A percentile compares a stretch with the other conserved stretches of the same genome.
These are phyloP conservation scores for Sophora flavescens DNA, from an alignment of 306 rosid species.

Conservation along the genomic window DNA sequence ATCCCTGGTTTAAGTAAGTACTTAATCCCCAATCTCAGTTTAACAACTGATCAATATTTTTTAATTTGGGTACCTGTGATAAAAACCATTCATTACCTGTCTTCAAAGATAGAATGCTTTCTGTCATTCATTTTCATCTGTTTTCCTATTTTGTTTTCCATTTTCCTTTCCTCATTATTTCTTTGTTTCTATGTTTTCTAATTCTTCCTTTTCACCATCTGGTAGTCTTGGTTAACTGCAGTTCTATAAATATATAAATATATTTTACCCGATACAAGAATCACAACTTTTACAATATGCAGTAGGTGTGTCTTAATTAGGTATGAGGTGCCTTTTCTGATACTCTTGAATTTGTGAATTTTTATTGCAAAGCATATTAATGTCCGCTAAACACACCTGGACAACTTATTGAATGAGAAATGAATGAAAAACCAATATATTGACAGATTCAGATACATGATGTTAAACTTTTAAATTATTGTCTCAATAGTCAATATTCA, in stretches of 20 bases:
- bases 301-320: no score
- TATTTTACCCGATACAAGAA: not conserved
- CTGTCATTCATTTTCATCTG: conserved; percentile 15
- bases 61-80: conserved; percentile 18
- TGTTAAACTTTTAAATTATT: no score
- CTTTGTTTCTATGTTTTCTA: conserved; percentile 4
- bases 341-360: conserved; percentile 31
- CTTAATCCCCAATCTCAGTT: conserved; percentile 43
- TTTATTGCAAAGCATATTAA: conserved; percentile 12
- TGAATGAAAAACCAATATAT: no score
- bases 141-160: conserved; percentile 15
- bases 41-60: conserved; percentile 6
- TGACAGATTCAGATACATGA: no score
- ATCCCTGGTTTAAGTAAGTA: conserved; percentile 94
- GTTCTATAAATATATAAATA: conserved; percentile 17
- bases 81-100: conserved; percentile 37
- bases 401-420: no score
- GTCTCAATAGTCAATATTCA: no score
- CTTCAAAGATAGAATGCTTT: conserved; percentile 24
- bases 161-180: conserved; percentile 2
- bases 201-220: conserved; percentile 30
- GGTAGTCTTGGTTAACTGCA: conserved; percentile 12
- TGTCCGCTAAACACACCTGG: no score
- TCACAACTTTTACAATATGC: conserved; percentile 18
- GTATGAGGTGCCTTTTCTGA: conserved; percentile 37